Percentiles rank a stretch among this genome's conserved stretches.
phyloP scores from a whole-genome alignment of 1,284 basidiomycete genomes.

The Cutaneotrichosporon daszewskae region DNA sequence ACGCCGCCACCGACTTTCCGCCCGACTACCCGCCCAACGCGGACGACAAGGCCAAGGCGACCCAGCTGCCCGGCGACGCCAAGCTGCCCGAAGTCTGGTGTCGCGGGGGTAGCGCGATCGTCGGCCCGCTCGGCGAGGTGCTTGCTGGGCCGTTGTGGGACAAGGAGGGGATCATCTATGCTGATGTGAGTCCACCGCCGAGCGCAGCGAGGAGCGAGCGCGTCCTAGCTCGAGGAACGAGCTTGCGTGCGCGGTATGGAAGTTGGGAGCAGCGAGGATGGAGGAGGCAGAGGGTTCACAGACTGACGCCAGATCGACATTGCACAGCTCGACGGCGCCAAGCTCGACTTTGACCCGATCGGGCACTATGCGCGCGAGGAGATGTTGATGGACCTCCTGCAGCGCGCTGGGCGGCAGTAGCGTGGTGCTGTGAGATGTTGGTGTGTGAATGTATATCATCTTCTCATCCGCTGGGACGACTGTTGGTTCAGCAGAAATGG shows the following conservation, averaged over 20 bases:
- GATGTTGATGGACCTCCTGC: conserved; percentile 25
- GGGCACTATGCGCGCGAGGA: conserved; percentile 66
- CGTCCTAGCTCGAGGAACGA: no score
- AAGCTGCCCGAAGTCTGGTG: conserved; percentile 22
- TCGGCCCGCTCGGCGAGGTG: conserved; percentile 61
- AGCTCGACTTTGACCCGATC: conserved; percentile 64
- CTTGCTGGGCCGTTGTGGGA: conserved; percentile 63
- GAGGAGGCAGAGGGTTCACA: neutral
- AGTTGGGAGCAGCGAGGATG: neutral
- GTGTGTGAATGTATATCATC: no score
- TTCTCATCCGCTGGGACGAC: no score
- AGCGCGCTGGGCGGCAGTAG: conserved; percentile 3
- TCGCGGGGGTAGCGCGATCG: conserved; percentile 61
- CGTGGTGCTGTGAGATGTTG: no score
- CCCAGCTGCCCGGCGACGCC: neutral
- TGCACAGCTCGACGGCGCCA: conserved; percentile 58
- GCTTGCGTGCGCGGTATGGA: no score
- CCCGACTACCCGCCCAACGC: conserved; percentile 24
- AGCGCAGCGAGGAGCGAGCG: no score
- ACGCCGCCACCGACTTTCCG: conserved; percentile 27
- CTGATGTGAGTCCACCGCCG: conserved; percentile 41
- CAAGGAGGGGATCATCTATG: conserved; percentile 60
- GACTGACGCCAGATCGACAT: conserved; percentile 53
- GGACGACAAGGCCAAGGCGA: neutral
- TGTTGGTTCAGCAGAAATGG: no score